phyloP scores from a whole-genome alignment of 768 basidiomycete species.

The Russula ochroleuca region DNA sequence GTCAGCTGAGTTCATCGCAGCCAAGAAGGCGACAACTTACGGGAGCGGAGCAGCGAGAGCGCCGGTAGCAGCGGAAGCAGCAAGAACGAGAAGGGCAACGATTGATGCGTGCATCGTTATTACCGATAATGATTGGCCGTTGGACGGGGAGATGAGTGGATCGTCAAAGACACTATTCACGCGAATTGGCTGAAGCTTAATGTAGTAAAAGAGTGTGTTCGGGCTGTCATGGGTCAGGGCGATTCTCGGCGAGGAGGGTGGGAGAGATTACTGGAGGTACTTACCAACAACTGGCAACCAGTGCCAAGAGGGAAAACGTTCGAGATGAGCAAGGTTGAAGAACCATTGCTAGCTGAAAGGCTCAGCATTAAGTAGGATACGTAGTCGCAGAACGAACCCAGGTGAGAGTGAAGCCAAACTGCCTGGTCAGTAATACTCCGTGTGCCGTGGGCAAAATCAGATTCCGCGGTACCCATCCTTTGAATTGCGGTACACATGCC shows the following conservation, averaged over 20 bases:
- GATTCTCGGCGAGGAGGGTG: not conserved
- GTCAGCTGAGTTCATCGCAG: not conserved
- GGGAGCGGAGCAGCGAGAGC: constrained; percentile 1
- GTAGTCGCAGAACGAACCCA: not conserved
- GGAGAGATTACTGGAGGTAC: not conserved
- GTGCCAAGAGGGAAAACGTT: not conserved
- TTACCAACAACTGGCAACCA: constrained; percentile 16
- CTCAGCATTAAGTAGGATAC: not conserved
- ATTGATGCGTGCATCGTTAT: constrained; percentile 5
- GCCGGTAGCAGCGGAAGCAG: not conserved
- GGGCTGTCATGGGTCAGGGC: not conserved
- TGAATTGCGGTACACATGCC: too few species aligned
- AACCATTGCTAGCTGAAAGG: not conserved
- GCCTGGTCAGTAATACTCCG: too few species aligned
- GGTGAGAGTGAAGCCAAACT: not conserved
- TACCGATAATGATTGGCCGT: not conserved
- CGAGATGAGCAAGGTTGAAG: constrained; percentile 1
- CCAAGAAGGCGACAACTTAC: not conserved
- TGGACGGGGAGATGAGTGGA: not conserved
- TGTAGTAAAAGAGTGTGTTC: not conserved
- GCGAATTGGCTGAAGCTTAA: not conserved
- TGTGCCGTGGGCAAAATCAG: too few species aligned
- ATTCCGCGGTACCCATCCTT: too few species aligned
- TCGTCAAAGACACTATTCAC: not conserved
- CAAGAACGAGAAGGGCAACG: not conserved